These are phyloP conservation scores for Cladosporium sp. DNA, from an alignment of 2,329 filamentous ascomycete species.

Conservation along the genomic window DNA sequence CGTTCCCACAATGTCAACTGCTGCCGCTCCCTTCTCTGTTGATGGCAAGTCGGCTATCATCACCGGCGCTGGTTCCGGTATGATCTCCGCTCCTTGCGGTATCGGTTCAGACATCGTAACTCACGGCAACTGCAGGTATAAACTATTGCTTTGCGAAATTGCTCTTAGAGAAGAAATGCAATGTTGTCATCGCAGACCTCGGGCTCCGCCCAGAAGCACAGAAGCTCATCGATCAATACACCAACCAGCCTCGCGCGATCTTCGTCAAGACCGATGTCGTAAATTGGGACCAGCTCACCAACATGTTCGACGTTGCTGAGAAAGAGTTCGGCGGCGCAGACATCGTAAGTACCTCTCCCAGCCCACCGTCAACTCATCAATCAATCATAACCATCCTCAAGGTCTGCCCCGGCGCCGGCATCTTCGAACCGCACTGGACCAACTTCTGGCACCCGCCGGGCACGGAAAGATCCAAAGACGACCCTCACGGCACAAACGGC, in stretches of 20 bases:
- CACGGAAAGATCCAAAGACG: conserved; percentile 29
- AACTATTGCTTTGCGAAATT: conserved; percentile 41
- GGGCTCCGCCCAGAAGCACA: conserved; percentile 43
- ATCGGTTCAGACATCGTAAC: neutral
- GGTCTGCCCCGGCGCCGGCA: conserved; percentile 43
- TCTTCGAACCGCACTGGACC: conserved; percentile 43
- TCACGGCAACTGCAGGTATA: conserved; percentile 34
- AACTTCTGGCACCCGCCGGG: conserved; percentile 47
- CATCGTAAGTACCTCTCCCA: conserved; percentile 35
- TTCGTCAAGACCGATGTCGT: conserved; percentile 44
- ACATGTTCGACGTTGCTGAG: conserved; percentile 45
- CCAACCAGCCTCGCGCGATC: conserved; percentile 32
- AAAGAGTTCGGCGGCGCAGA: conserved; percentile 42
- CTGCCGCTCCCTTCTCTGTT: conserved; percentile 28
- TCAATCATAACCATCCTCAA: neutral
- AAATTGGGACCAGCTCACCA: conserved; percentile 44
- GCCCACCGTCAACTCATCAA: conserved; percentile 28
- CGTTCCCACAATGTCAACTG: too few relatives aligned
- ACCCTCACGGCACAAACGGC: conserved; percentile 18
- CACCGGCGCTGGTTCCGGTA: conserved; percentile 41
- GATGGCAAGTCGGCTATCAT: conserved; percentile 37
- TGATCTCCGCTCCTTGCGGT: neutral
- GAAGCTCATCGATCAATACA: conserved; percentile 34
- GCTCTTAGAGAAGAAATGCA: conserved; percentile 40
- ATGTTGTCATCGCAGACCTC: conserved; percentile 45